Evolutionary conservation across 2,329 filamentous ascomycete genomes (phyloP).

Genomic region (Neofusicoccum sp.): DNA sequence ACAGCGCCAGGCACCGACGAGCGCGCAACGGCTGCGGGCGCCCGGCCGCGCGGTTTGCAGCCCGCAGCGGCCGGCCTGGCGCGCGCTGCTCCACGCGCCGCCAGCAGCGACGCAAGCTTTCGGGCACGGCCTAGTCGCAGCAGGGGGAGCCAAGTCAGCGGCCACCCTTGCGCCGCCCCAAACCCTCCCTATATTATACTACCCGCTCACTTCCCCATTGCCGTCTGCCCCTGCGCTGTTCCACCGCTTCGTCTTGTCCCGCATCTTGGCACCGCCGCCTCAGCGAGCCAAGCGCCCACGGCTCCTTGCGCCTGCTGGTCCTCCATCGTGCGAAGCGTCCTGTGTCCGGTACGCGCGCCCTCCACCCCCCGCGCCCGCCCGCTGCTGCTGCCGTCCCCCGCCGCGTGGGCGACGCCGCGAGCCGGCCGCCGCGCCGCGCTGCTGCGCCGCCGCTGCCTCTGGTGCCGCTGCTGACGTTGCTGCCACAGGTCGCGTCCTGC

Average conservation of each 20-base stretch:
- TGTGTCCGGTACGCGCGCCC: conserved; percentile 3
- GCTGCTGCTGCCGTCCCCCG: neutral
- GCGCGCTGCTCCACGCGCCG: neutral
- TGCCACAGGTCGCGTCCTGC: conserved; percentile 2
- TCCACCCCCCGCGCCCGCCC: neutral
- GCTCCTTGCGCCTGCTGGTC: neutral
- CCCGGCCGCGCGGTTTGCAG: neutral
- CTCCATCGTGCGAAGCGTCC: neutral
- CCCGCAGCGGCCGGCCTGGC: neutral
- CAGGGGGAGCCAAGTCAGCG: conserved; percentile 2
- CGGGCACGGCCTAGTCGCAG: neutral
- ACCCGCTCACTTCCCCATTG: neutral
- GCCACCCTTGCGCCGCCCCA: conserved; percentile 13
- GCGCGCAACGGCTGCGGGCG: neutral
- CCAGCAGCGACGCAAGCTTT: conserved; percentile 7
- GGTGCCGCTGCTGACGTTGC: conserved; percentile 12
- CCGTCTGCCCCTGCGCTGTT: conserved; percentile 13
- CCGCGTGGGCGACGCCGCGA: neutral
- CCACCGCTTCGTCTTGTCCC: conserved; percentile 18
- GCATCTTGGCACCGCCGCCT: conserved; percentile 10
- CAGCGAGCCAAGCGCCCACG: conserved; percentile 13
- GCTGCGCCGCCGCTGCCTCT: neutral
- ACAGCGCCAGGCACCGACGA: neutral
- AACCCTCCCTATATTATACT: conserved; percentile 9
- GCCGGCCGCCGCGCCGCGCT: neutral